phyloP scores from a whole-genome alignment of 108 stramenopile species.

The Nitzschia putrida region DNA sequence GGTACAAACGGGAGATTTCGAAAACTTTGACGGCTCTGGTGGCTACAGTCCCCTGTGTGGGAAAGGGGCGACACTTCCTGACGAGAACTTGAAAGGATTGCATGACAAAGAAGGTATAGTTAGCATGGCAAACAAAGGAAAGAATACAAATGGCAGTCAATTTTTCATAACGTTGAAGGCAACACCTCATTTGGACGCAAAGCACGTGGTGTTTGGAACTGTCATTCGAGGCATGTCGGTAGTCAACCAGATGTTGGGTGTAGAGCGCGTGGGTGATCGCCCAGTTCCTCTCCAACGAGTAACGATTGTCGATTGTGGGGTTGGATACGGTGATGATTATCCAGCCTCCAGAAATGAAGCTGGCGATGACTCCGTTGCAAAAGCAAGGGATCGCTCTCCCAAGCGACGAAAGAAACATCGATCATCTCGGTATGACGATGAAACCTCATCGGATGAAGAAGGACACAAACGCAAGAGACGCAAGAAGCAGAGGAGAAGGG shows the following conservation, averaged over 20 bases:
- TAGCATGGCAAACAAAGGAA: constrained; percentile 86
- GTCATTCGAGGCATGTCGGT: constrained; percentile 70
- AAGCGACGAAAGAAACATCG: too few species aligned
- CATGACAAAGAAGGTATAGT: constrained; percentile 69
- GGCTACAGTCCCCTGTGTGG: constrained; percentile 74
- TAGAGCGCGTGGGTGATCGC: constrained; percentile 58
- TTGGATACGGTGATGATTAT: constrained; percentile 11
- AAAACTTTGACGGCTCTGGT: constrained; percentile 66
- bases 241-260: constrained; percentile 66
- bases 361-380: too few species aligned
- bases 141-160: constrained; percentile 82
- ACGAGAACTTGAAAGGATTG: constrained; percentile 70
- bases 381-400: too few species aligned
- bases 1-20: constrained; percentile 84
- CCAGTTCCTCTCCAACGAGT: constrained; percentile 64
- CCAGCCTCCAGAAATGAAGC: too few species aligned
- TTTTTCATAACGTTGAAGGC: constrained; percentile 72
- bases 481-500: too few species aligned
- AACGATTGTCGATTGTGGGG: constrained; percentile 81
- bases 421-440: too few species aligned
- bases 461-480: too few species aligned
- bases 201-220: constrained; percentile 83
- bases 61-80: constrained; percentile 60
- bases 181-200: constrained; percentile 74
- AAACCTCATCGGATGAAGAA: too few species aligned